Percentiles rank a stretch among this genome's conserved stretches.
phyloP scores from a whole-genome alignment of 345 rosid species.

The Eucalyptus globulus region DNA sequence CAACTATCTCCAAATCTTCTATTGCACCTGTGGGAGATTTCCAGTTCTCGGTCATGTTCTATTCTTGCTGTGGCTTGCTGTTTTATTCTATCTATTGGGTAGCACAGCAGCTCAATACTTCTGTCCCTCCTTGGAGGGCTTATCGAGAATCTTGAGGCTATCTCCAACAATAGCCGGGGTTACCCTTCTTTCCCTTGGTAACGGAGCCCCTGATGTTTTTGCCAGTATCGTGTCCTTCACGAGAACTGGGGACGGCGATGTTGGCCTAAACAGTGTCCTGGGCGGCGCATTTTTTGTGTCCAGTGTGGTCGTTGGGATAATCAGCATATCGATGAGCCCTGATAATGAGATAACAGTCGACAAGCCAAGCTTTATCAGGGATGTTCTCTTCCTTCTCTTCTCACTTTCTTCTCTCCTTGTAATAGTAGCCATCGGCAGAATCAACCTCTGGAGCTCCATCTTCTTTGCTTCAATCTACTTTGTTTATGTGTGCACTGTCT shows the following conservation, averaged over 20 bases:
- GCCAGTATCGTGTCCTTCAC: conserved; percentile 79
- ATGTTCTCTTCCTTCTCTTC: conserved; percentile 54
- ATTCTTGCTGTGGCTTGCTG: conserved; percentile 64
- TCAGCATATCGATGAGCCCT: conserved; percentile 25
- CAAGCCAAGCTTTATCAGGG: conserved; percentile 58
- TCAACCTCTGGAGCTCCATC: conserved; percentile 53
- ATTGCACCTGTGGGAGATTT: conserved; percentile 44
- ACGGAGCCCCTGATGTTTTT: conserved; percentile 88
- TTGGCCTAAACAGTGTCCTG: conserved; percentile 70
- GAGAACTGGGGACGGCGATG: conserved; percentile 43
- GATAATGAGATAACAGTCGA: conserved; percentile 32
- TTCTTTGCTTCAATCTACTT: conserved; percentile 50
- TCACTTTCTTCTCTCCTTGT: conserved; percentile 48
- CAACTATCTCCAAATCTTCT: conserved; percentile 67
- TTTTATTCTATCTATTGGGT: conserved; percentile 70
- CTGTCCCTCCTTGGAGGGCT: conserved; percentile 63
- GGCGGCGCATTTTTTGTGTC: conserved; percentile 88
- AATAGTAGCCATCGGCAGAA: conserved; percentile 37
- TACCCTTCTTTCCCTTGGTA: conserved; percentile 78
- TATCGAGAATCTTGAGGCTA: conserved; percentile 63
- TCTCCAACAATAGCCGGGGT: conserved; percentile 86
- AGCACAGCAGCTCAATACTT: conserved; percentile 76
- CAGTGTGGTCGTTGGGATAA: conserved; percentile 66
- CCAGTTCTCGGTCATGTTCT: conserved; percentile 31
- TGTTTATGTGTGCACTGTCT: conserved; percentile 51